Evolutionary conservation across 345 rosid genomes (phyloP), one percentile per base, ranked within the genome.

Genomic region (Murraya paniculata): DNA sequence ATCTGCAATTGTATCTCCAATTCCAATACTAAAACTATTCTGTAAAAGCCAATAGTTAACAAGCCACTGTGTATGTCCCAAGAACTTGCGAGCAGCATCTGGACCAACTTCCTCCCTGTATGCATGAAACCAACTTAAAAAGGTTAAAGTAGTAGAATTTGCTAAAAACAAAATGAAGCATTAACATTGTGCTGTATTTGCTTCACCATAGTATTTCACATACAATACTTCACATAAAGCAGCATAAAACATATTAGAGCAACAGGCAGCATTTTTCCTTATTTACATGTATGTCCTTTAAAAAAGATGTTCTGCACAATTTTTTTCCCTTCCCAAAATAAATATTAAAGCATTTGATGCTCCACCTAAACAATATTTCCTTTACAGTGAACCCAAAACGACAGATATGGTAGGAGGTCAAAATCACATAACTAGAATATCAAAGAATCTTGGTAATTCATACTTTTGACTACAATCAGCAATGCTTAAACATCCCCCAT

Each of bases 11-110:
- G 99, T 95, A 85, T 95, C 99, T 68, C 98, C 98, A 81, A 95
- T 95, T 24, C 99, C 99, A 78, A 95, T 95, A 81, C 96, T 95
- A 84, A 95, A 95, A 84, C 82, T 96, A 77, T 95, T 84, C 85
- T 95, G 99, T 82, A 95, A 84, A 81, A 95, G 95, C 99, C 98
- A 95, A 84, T 95, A 95, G 75, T 95, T 95, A 72, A 94, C 99
- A 84, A 95, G 99, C 99, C 99, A 95, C 77, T 95, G 98, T 10
- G 98, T 95, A 80, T 95, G 97, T 55, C 99, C 99, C 77, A 95
- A 89, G 84, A 95, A 95, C 75, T 94, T 95, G 76, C 99, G 91
- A 72, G 99, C 98, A n/a, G 99, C 97, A 92, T 95, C 97, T 38
- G 98, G 99, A 78, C 99, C 97, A 81, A 95, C 98, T 81, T 95